Percentiles rank a stretch among this genome's conserved stretches.
phyloP scores from a whole-genome alignment of 1,284 basidiomycete species.

The Anthracocystis setariae region DNA sequence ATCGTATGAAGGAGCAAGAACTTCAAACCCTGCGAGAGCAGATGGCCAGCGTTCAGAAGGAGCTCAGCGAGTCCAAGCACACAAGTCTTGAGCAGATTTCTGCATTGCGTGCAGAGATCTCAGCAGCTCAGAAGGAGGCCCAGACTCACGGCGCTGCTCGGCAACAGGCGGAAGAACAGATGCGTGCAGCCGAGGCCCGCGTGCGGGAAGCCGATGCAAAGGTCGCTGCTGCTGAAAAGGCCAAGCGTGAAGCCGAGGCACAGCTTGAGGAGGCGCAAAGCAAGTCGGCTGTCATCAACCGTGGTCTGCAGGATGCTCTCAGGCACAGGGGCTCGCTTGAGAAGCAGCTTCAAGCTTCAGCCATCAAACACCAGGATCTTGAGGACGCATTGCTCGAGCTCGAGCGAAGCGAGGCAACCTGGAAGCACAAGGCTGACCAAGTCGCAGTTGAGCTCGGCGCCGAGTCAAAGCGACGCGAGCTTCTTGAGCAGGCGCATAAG shows the following conservation, averaged over 20 bases:
- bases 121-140: conserved; percentile 64
- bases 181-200: conserved; percentile 28
- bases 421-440: conserved; percentile 59
- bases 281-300: conserved; percentile 50
- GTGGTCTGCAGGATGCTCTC: conserved; percentile 41
- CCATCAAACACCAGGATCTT: conserved; percentile 67
- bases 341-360: conserved; percentile 77
- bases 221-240: conserved; percentile 77
- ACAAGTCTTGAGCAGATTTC: conserved; percentile 58
- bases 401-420: conserved; percentile 47
- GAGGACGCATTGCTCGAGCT: conserved; percentile 60
- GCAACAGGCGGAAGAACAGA: conserved; percentile 29
- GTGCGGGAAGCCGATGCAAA: conserved; percentile 71
- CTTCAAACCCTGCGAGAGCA: conserved; percentile 79
- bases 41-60: conserved; percentile 68
- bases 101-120: conserved; percentile 68
- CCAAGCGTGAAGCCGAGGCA: conserved; percentile 77
- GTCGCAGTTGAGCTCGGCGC: conserved; percentile 51
- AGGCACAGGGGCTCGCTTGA: conserved; percentile 71
- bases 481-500: conserved; percentile 69
- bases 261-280: conserved; percentile 82
- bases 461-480: conserved; percentile 65
- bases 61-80: conserved; percentile 64
- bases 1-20: conserved; percentile 87
- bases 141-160: conserved; percentile 29